Conservation (phyloP, 768 basidiomycete species). For the Leccinum disarticulatum region DNA sequence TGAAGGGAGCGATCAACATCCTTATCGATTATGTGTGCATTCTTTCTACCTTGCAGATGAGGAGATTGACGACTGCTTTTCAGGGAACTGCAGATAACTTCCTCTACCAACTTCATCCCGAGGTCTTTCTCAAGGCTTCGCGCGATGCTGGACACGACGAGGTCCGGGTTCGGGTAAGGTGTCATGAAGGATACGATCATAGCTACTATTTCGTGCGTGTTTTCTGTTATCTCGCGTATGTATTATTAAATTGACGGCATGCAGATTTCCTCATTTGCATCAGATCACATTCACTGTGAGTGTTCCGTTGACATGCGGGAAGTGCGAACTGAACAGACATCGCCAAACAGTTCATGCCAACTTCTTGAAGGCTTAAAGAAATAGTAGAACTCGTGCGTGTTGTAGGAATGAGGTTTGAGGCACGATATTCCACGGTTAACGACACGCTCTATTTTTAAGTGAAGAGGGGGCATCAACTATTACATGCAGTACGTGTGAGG, state of each 20-base stretch:
- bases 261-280: slow-evolving; percentile 86
- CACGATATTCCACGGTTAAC: not conserved
- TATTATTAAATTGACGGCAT: not conserved
- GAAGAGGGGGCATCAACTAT: not conserved
- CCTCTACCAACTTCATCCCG: slow-evolving; percentile 85
- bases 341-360: slow-evolving; percentile 73
- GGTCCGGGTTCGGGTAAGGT: slow-evolving; percentile 72
- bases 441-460: slow-evolving; percentile 1
- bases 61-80: slow-evolving; percentile 1
- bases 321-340: slow-evolving; percentile 12
- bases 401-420: slow-evolving; percentile 11
- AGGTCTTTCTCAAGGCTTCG: slow-evolving; percentile 81
- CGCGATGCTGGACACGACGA: slow-evolving; percentile 71
- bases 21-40: slow-evolving; percentile 81
- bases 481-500: slow-evolving; percentile 8
- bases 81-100: slow-evolving; percentile 84
- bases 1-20: slow-evolving; percentile 67
- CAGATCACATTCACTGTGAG: slow-evolving; percentile 89
- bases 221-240: not conserved
- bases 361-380: slow-evolving; percentile 66
- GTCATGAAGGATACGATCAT: slow-evolving; percentile 85
- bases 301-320: slow-evolving; percentile 11
- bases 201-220: slow-evolving; percentile 79
- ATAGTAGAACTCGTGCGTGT: not conserved
- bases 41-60: not conserved